These are phyloP conservation scores for Pseudohalonectria lignicola DNA, from an alignment of 2,329 filamentous ascomycete genomes.

Conservation along the genomic window DNA sequence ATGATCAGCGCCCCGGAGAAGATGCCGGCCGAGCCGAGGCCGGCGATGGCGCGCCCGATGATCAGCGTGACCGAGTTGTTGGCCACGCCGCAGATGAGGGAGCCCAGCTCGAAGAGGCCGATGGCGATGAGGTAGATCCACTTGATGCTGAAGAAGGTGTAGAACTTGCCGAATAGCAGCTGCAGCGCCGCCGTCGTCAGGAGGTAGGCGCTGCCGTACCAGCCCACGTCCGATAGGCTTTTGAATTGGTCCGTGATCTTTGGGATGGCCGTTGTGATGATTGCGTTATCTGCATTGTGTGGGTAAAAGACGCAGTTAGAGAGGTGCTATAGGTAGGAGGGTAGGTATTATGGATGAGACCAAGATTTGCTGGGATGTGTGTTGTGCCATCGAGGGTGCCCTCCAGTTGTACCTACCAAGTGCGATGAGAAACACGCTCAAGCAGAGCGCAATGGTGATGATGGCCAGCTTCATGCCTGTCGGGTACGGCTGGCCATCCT, in stretches of 20 bases:
- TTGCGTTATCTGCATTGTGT: slow-evolving; percentile 12
- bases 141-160: slow-evolving; percentile 24
- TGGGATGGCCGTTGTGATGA: slow-evolving; percentile 22
- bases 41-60: slow-evolving; percentile 12
- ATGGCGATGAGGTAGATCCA: slow-evolving; percentile 19
- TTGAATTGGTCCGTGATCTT: slow-evolving; percentile 23
- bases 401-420: slow-evolving; percentile 15
- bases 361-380: too few species aligned
- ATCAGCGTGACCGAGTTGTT: slow-evolving; percentile 12
- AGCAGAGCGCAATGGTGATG: slow-evolving; percentile 29
- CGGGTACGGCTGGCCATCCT: slow-evolving; percentile 26
- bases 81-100: slow-evolving; percentile 18
- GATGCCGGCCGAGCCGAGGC: slow-evolving; percentile 22
- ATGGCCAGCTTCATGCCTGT: slow-evolving; percentile 21
- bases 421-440: slow-evolving; percentile 32
- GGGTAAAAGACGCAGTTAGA: not conserved
- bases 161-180: slow-evolving; percentile 21
- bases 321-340: not conserved
- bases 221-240: slow-evolving; percentile 27
- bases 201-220: slow-evolving; percentile 28
- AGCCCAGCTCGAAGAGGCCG: slow-evolving; percentile 23
- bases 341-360: too few species aligned
- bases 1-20: slow-evolving; percentile 25
- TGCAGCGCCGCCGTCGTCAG: slow-evolving; percentile 22
- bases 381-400: too few species aligned